Evolutionary conservation across 768 basidiomycete species (phyloP).

Genomic region (Mycena chlorophos): DNA sequence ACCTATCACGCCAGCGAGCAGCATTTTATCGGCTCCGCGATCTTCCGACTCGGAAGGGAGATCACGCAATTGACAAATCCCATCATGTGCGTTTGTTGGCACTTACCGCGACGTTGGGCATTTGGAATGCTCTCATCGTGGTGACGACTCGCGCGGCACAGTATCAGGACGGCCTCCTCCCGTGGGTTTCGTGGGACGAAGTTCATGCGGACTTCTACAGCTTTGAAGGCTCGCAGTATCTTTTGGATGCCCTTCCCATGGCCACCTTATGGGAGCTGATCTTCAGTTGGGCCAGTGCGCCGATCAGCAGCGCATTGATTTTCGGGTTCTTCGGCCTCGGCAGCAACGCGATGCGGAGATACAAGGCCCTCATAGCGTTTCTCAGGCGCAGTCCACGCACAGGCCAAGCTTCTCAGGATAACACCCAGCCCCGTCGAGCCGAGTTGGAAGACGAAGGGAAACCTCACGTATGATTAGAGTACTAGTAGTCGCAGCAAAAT

Average conservation of each 20-base stretch:
- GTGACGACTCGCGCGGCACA: neutral
- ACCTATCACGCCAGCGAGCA: conserved; percentile 4
- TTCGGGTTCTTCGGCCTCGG: conserved; percentile 12
- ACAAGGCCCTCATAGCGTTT: too few species aligned
- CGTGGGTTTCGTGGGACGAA: conserved; percentile 7
- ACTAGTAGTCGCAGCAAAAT: too few species aligned
- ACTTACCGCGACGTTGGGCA: neutral
- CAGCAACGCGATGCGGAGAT: too few species aligned
- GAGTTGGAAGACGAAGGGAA: too few species aligned
- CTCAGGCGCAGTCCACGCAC: too few species aligned
- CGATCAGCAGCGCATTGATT: conserved; percentile 5
- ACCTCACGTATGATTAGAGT: too few species aligned
- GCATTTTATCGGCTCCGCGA: neutral
- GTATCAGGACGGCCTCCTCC: neutral
- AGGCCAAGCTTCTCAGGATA: too few species aligned
- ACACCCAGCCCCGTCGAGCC: too few species aligned
- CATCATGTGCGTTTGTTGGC: neutral
- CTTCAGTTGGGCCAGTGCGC: conserved; percentile 2
- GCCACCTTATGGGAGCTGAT: neutral
- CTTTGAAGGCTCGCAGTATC: neutral
- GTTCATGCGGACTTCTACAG: conserved; percentile 4
- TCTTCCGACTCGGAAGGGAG: neutral
- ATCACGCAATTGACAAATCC: neutral
- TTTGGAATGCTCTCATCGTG: conserved; percentile 2
- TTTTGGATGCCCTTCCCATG: neutral